Base-by-base conservation (phyloP, 1,284 basidiomycete species). In the Ceratobasidium sp. region DNA sequence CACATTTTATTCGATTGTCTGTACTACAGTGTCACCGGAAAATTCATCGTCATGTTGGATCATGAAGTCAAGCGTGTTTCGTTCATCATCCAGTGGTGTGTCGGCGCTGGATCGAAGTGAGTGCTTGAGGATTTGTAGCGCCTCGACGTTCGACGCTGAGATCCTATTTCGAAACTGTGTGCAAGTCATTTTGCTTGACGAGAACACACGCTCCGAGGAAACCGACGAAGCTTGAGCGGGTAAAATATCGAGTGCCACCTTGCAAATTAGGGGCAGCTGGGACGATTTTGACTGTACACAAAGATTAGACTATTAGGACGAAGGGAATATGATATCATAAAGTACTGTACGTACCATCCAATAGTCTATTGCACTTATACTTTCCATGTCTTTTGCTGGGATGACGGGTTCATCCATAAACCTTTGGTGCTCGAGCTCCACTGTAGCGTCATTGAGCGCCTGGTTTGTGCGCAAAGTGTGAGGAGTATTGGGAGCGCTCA, bases 141-240 rank as follows among this genome's bases (percentile, higher is more conserved):
- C 40, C 40, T 64, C 61, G 40, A 64, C 61, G 38, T 64, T 44
- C 3, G 38, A 42, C 3, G 61, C 38, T 23, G 61, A 64, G 20
- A 68, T 52, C 13, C 28, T 1, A 5, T 54, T 52, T 12, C 48
- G 48, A n/a, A n/a, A 54, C 26, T 48, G 59, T 40, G 73, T 76
- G 44, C 48, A 64, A 3, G 75, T 68, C 38, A 67, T 17, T 33
- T 77, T 75, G 33, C 42, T 54, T 3, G 61, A 75, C n/a, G 71
- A 75, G 26, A 75, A 75, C 20, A 50, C 44, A 26, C 77, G 73
- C 52, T 75, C 70, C 20, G 76, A 70, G 9, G 77, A 71, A n/a
- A 78, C 71, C 12, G 77, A 38, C 15, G 74, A 74, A 3, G 77
- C 77, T 46, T 77, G 73, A 5, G 56, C 62, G 2, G 77, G 74